Evolutionary conservation across 345 rosid species (phyloP), one percentile per base, ranked within the genome.

Genomic region (Acer saccharum): DNA sequence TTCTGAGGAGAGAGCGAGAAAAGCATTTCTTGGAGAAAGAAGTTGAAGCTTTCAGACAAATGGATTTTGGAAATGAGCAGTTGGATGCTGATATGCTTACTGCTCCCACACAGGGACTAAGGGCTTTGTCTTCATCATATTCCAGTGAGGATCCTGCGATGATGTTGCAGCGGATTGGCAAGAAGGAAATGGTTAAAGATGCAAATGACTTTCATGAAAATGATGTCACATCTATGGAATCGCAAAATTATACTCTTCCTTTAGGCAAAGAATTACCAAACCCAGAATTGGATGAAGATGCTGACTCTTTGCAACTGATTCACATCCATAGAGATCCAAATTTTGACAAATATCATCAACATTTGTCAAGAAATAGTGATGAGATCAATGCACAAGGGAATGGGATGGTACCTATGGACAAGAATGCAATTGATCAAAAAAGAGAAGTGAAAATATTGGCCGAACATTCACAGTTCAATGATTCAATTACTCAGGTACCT

Each of bases 1-100:
- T 92, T 73, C 41, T 90, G 27, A 85, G 90, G 73, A 90, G 94
- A 76, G 97, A 92, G 83, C 87, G 70, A 79, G 97, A 92, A 61
- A 92, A 84, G 21, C 91, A 88, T 85, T 90, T 83, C 77, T 69
- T 90, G 84, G 93, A 88, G 88, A 86, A 87, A 74, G 93, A 92
- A 87, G 84, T 88, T 81, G 97, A 90, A 71, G 69, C 79, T 23
- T 88, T 86, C 67, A 82, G 88, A 79, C 80, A 82, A 83, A 71
- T 89, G 77, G 66, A 81, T 80, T 83, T 84, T 32, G 85, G 67
- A 14, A 86, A 67, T 32, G 91, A 90, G 81, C 82, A 84, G 73
- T 78, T 78, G 70, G 84, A 82, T 23, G 73, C 79, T 71, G 83
- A 81, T 78, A 74, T 54, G 68, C 62, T 21, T 74, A 48, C 61